Evolutionary conservation across 1,139 yeast genomes (phyloP), one percentile per base, ranked within the genome.

Genomic region (Geotrichum carabidarum): DNA sequence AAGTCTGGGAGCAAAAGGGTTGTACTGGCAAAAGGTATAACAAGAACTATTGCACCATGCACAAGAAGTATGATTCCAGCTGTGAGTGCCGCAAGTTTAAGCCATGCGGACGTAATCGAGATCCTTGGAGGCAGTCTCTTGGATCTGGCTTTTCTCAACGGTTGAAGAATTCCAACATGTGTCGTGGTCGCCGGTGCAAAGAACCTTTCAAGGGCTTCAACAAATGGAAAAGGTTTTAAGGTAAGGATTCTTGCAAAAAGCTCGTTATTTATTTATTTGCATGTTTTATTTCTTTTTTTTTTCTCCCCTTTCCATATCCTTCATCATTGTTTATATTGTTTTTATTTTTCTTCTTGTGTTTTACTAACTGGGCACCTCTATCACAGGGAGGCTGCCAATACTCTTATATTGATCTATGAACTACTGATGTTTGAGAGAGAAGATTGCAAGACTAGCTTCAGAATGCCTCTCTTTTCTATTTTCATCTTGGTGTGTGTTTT

Each of bases 331-430:
- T 43, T 43, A 14, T 43, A 22, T 7, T 43, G 1, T 43, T 43
- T 27, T 43, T 30, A 14, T 14, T 12, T 38, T 14, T 18, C 27
- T 9, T 18, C 44, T 14, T 41, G 6, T 22, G 12, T 43, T 30
- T 43, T 43, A 43, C 45, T 43, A 43, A 43, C 45, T 43, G 45
- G 36, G 45, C 45, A 30, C 45, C 45, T 43, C 45, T 43, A 43
- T 12, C 9, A 30, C 4, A 22, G 27, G 27, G 45, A 43, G 45
- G 45, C 12, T 43, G 45, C 45, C 36, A 31, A 12, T n/a, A 27
- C 17, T 41, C 44, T n/a, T 41, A 41, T 41, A 6, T 43, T 43
- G 45, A 43, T 32, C 45, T 11, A 22, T 43, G 45, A 22, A 35
- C 44, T 41, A 41, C 14, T 41, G 44, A 17, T 12, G 30, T 41